A percentile compares a stretch with the other conserved stretches of the same genome.
Evolutionary conservation across 2,329 filamentous ascomycete species (phyloP).

Genomic region (Aspergillus pseudotamarii): DNA sequence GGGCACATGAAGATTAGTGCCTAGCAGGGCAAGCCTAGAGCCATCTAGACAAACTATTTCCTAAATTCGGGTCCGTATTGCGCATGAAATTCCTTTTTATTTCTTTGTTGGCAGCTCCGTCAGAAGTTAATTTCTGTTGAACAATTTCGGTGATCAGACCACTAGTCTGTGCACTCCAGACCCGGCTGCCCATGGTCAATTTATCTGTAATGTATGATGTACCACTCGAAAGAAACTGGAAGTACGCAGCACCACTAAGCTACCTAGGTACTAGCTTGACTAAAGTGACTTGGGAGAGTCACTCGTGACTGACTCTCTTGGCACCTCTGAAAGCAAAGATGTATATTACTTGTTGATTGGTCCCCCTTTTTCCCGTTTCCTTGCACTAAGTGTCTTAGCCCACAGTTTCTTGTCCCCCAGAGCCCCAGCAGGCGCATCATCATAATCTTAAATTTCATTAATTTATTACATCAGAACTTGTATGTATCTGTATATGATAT

Average conservation of each 20-base stretch:
- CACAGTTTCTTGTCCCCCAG: background rate
- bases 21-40: background rate
- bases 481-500: no score
- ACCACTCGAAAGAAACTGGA: background rate
- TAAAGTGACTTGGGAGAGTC: background rate
- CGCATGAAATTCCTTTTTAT: background rate
- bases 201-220: background rate
- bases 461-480: background rate
- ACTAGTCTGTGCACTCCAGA: background rate
- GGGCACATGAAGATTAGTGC: background rate
- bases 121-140: background rate
- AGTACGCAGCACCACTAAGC: background rate
- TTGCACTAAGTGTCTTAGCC: constrained; percentile 3
- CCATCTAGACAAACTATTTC: background rate
- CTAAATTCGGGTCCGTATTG: background rate
- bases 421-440: background rate
- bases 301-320: background rate
- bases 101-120: background rate
- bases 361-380: constrained; percentile 1
- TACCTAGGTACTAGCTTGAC: background rate
- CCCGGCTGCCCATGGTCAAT: background rate
- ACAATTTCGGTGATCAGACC: background rate
- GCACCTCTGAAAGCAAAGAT: constrained; percentile 17
- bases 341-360: background rate
- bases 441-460: constrained; percentile 5